Percentiles rank a stretch among this genome's conserved stretches.
phyloP scores from a whole-genome alignment of 176 grass and related monocot genomes.

The Carex scoparia region DNA sequence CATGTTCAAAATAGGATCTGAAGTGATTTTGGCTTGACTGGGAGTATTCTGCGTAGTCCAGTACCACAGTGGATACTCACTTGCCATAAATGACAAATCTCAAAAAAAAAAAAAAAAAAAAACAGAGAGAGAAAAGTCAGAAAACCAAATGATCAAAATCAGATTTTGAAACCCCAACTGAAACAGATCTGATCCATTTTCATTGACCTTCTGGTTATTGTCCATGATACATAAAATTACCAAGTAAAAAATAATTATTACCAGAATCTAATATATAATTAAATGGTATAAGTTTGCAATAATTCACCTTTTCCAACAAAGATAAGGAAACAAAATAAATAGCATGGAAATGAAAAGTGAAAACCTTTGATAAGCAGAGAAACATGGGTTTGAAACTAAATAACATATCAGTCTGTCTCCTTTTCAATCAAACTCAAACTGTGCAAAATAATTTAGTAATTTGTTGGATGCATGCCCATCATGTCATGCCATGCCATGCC shows the following conservation, averaged over 20 bases:
- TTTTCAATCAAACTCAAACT: not conserved
- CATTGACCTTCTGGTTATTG: not conserved
- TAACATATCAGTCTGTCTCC: not conserved
- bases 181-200: not conserved
- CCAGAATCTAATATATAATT: not conserved
- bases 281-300: not conserved
- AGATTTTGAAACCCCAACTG: not conserved
- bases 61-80: too few species aligned
- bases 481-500: not conserved
- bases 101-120: not conserved
- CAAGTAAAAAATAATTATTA: not conserved
- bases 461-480: conserved; percentile 13
- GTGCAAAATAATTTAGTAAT: not conserved
- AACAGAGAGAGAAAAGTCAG: too few species aligned
- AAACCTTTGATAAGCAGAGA: not conserved
- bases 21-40: too few species aligned
- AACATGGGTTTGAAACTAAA: not conserved
- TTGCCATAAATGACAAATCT: not conserved
- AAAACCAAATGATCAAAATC: not conserved
- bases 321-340: not conserved
- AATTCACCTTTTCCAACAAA: not conserved
- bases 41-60: too few species aligned
- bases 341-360: not conserved
- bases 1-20: too few species aligned
- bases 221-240: not conserved